Percentiles rank a stretch among this genome's conserved stretches.
Evolutionary conservation across 2,329 filamentous ascomycete genomes (phyloP).

Genomic region (Fusarium austroafricanum): DNA sequence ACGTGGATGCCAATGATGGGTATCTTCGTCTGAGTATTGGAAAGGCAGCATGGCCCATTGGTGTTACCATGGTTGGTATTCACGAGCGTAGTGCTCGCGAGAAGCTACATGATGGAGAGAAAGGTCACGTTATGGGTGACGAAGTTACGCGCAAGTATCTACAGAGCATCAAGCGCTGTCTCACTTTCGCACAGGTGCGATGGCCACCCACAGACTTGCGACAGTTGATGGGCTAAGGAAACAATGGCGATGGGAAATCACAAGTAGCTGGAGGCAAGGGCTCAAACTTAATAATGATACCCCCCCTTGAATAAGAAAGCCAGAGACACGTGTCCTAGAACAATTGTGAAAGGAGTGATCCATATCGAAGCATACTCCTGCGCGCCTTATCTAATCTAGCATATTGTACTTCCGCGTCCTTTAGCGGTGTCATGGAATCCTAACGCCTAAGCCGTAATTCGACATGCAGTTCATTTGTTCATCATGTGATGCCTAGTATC

Average conservation of each 20-base stretch:
- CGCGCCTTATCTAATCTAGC: constrained; percentile 36
- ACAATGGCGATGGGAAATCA: not conserved
- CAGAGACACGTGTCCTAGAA: not conserved
- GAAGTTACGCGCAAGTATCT: constrained; percentile 95
- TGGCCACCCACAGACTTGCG: constrained; percentile 94
- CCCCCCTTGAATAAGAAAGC: constrained; percentile 25
- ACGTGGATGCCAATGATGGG: constrained; percentile 96
- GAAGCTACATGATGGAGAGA: constrained; percentile 88
- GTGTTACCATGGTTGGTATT: constrained; percentile 99
- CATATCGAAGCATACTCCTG: constrained; percentile 24
- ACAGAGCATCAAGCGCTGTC: constrained; percentile 96
- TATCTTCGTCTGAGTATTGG: constrained; percentile 94
- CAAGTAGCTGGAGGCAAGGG: not conserved
- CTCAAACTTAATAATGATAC: constrained; percentile 39
- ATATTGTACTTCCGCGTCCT: constrained; percentile 23
- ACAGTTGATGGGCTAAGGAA: constrained; percentile 83
- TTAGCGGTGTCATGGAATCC: constrained; percentile 38
- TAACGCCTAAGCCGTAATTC: constrained; percentile 41
- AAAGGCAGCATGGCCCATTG: constrained; percentile 98
- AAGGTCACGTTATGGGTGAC: constrained; percentile 97
- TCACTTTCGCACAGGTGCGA: constrained; percentile 95
- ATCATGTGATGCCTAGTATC: not conserved
- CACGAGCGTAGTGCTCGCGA: constrained; percentile 96
- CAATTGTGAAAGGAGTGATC: not conserved
- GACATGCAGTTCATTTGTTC: constrained; percentile 26